Percentiles rank a stretch among this genome's conserved stretches.
These are phyloP conservation scores for Ligustrum vulgare DNA, from an alignment of 257 asterid species.

Conservation along the genomic window DNA sequence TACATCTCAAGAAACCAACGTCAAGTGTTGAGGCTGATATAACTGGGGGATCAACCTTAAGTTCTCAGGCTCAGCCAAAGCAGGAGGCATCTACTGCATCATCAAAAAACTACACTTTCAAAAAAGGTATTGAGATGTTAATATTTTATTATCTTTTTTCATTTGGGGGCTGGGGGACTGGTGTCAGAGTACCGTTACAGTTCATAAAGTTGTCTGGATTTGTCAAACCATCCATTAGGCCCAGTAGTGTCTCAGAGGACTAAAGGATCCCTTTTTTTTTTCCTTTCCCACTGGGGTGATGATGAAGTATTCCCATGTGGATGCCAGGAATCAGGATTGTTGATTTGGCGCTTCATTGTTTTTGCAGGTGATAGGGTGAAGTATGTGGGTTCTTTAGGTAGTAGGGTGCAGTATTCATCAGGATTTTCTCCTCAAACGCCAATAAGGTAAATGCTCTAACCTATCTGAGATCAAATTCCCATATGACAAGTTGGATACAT, in stretches of 20 bases:
- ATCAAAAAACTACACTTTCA: conserved; percentile 63
- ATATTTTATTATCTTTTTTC: not conserved
- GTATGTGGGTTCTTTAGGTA: conserved; percentile 52
- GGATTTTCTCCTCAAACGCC: conserved; percentile 58
- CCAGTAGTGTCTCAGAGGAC: not conserved
- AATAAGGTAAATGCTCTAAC: conserved; percentile 46
- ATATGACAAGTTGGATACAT: not conserved
- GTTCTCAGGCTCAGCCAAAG: conserved; percentile 67
- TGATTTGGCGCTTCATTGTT: conserved; percentile 13
- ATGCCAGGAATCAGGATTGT: not conserved
- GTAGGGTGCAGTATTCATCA: conserved; percentile 20
- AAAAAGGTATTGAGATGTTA: conserved; percentile 48
- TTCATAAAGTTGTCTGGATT: not conserved
- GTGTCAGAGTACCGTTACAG: not conserved
- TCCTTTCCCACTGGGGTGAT: not conserved
- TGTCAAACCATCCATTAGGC: not conserved
- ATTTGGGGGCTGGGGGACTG: not conserved
- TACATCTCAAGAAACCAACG: conserved; percentile 67
- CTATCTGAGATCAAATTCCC: conserved; percentile 17
- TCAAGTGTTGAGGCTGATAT: conserved; percentile 77
- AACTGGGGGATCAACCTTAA: conserved; percentile 55
- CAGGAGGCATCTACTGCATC: conserved; percentile 83
- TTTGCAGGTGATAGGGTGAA: conserved; percentile 83
- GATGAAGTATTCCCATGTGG: not conserved
- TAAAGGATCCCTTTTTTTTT: not conserved